Evolutionary conservation across 768 basidiomycete species (phyloP), one percentile per base, ranked within the genome.

Genomic region (Boletus rubescentipes): DNA sequence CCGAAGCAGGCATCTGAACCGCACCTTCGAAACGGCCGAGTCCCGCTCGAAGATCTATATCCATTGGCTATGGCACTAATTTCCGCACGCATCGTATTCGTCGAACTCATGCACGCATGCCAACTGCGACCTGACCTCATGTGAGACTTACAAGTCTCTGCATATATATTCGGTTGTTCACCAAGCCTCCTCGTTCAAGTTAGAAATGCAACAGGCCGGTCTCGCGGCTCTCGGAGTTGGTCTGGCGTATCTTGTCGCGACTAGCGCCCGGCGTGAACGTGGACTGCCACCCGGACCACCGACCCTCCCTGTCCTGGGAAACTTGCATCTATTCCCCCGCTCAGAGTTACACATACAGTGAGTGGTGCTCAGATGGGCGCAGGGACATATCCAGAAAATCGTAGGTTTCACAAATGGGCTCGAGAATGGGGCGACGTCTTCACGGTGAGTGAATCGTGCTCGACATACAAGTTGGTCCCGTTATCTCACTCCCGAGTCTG

Each of bases 361-460:
- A 38, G 51, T 45, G 23, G 23, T 12, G 9, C 23, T 26, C 46
- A 36, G 30, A 41, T 15, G 31, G n/a, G 41, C 20, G 9, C 9
- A 11, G 18, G 6, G 14, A n/a, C 12, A 32, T n/a, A 23, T 31
- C 18, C 4, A 41, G 20, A 31, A 7, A 20, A 10, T 5, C 6
- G 23, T 21, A 51, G 51, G 38, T 51, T 51, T n/a, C 51, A 51
- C n/a, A 45, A 38, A 38, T 51, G 51, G 51, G 51, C 51, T n/a
- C 51, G 39, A 44, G 42, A 51, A 38, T 51, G 51, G 51, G 51
- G 51, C 9, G 51, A 51, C 23, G 15, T 51, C 11, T 51, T 51
- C 51, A 37, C 51, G 16, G 51, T 45, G 43, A 31, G 43, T 45
- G 8, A 29, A 30, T 15, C 8, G 21, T 11, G 18, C 4, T 41